Base-by-base conservation (phyloP, 805 yeast genomes). In the Hanseniaspora hatyaiensis region DNA sequence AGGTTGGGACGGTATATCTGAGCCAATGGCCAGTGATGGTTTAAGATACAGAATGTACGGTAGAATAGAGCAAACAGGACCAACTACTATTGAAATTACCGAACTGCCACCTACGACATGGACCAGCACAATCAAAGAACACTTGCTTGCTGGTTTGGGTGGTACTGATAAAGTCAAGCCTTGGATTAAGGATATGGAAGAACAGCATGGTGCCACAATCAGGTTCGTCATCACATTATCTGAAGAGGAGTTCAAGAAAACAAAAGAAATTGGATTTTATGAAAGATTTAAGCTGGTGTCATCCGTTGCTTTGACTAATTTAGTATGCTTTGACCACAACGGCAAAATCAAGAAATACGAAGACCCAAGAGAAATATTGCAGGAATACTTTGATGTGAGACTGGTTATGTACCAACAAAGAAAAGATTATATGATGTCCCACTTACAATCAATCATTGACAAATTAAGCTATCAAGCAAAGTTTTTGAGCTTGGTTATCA, bases 161-260 rank as follows among this genome's bases (percentile, higher is more conserved):
- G 88, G 88, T n/a, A 73, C 69, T 46, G 95, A 87, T 30, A 86
- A 81, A 58, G 67, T 64, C 15, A 71, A 71, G 50, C 76, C 87
- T 20, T 89, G 96, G 94, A 86, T 89, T 52, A 88, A 85, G 55
- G 96, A 89, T 63, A 76, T 88, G 79, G 86, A 81, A 55, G 98
- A 92, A 59, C 95, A 89, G 61, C 98, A 92, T 63, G 83, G 86
- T 15, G 70, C 77, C 50, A 81, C 79, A 34, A 79, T 92, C 53
- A 76, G 79, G 52, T 92, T 92, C 58, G 77, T 84, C 23, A 75
- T 92, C 24, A 84, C 77, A 30, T 65, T 92, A 53, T 66, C 78
- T 9, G 74, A 72, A 46, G 89, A 79, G 40, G 95, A 89, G 59
- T 89, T 92, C 97, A 72, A 66, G 20, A 83, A 84, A 56, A 74